Evolutionary conservation across 1,139 yeast genomes (phyloP).

Genomic region (Sugiyamaella novakii): DNA sequence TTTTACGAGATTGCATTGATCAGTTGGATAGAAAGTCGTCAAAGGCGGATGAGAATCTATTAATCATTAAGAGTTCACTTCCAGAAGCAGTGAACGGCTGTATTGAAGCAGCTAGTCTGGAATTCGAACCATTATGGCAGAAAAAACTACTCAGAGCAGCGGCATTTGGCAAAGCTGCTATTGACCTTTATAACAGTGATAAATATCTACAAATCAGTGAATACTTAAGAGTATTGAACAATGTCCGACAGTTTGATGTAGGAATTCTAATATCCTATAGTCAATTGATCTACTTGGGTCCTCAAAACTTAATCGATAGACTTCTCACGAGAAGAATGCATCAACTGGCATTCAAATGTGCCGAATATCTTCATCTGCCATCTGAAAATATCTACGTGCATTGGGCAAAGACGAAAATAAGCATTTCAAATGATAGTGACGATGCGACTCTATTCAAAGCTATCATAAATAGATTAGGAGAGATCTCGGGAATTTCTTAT

Average conservation of each 20-base stretch:
- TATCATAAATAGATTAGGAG: slow-evolving; percentile 51
- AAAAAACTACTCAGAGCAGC: slow-evolving; percentile 79
- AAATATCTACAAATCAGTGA: slow-evolving; percentile 64
- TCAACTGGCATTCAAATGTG: slow-evolving; percentile 62
- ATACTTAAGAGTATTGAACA: slow-evolving; percentile 66
- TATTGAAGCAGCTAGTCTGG: slow-evolving; percentile 73
- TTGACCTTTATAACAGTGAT: slow-evolving; percentile 57
- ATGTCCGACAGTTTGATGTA: slow-evolving; percentile 61
- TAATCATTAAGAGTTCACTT: slow-evolving; percentile 54
- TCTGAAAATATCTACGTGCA: slow-evolving; percentile 62
- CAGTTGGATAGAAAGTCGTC: slow-evolving; percentile 71
- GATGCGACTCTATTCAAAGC: slow-evolving; percentile 61
- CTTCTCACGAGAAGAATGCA: slow-evolving; percentile 64
- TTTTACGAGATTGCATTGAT: slow-evolving; percentile 79
- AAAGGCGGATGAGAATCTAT: slow-evolving; percentile 77
- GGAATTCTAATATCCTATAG: slow-evolving; percentile 67
- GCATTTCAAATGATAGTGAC: slow-evolving; percentile 52
- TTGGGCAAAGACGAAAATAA: slow-evolving; percentile 82
- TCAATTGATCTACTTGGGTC: slow-evolving; percentile 48
- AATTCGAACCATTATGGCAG: slow-evolving; percentile 77
- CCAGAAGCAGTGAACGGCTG: slow-evolving; percentile 69
- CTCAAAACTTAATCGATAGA: slow-evolving; percentile 56
- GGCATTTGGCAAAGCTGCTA: slow-evolving; percentile 77
- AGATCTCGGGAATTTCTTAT: slow-evolving; percentile 53
- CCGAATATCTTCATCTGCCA: slow-evolving; percentile 56